phyloP scores from a whole-genome alignment of 805 yeast species.

The Brettanomyces sp. region DNA sequence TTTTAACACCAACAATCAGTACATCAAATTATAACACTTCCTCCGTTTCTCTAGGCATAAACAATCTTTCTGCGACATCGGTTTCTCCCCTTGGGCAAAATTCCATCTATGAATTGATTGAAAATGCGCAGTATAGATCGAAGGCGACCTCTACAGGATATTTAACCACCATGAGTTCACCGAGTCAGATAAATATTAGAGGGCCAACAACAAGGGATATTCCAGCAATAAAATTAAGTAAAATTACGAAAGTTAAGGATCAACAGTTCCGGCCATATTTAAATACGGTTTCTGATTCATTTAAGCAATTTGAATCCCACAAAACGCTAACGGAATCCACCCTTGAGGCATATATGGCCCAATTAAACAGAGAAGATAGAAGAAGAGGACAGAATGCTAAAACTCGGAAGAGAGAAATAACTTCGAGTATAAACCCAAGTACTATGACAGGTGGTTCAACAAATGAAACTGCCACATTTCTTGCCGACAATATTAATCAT shows the following conservation, averaged over 20 bases:
- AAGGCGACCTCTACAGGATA: conserved; percentile 22
- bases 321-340: conserved; percentile 35
- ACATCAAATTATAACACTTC: conserved; percentile 26
- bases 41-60: conserved; percentile 29
- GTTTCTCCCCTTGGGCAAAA: conserved; percentile 60
- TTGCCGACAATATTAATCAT: background rate
- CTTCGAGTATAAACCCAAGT: background rate
- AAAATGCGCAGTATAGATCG: conserved; percentile 39
- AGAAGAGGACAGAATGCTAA: conserved; percentile 1
- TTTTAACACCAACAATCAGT: conserved; percentile 11
- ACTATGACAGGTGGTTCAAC: background rate
- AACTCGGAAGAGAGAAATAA: background rate
- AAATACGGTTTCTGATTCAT: conserved; percentile 33
- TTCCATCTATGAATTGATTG: conserved; percentile 68
- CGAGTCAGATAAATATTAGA: conserved; percentile 37
- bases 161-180: conserved; percentile 22
- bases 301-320: conserved; percentile 32
- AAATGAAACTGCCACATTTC: background rate
- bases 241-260: conserved; percentile 33
- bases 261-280: conserved; percentile 36
- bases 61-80: conserved; percentile 28
- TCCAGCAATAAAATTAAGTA: conserved; percentile 65
- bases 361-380: conserved; percentile 16
- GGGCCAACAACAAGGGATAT: conserved; percentile 78
- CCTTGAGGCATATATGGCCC: conserved; percentile 26